These are phyloP conservation scores for Aspergillus nomiae DNA, from an alignment of 2,329 filamentous ascomycete genomes.

Conservation along the genomic window DNA sequence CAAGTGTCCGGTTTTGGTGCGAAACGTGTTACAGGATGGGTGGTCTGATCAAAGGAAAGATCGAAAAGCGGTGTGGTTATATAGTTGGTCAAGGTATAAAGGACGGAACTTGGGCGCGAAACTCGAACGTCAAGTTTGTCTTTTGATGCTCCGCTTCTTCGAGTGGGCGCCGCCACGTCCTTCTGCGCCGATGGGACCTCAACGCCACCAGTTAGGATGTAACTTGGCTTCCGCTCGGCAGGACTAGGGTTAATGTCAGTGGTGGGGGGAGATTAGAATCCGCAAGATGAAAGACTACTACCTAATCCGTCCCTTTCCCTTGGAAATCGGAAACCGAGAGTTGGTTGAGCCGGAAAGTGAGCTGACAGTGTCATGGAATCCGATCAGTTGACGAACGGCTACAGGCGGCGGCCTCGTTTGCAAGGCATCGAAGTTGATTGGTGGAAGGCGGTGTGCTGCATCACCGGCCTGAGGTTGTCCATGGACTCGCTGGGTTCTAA, in stretches of 20 bases:
- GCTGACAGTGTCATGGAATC: not conserved
- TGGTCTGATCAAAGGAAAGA: conserved; percentile 18
- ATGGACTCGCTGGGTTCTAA: not conserved
- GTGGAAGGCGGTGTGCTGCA: not conserved
- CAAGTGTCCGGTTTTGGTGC: conserved; percentile 11
- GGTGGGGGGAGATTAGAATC: not conserved
- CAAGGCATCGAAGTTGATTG: not conserved
- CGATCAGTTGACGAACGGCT: not conserved
- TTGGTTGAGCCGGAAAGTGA: not conserved
- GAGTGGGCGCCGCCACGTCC: conserved; percentile 2
- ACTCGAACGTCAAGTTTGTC: conserved; percentile 5
- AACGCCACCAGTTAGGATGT: not conserved
- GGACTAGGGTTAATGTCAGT: not conserved
- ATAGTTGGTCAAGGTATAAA: conserved; percentile 6
- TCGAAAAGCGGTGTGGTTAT: conserved; percentile 19
- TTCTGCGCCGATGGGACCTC: not conserved
- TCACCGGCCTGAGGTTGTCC: not conserved
- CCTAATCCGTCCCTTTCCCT: not conserved
- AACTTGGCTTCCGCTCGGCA: not conserved
- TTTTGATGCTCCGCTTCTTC: not conserved
- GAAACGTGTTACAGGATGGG: conserved; percentile 15
- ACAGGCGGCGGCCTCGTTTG: not conserved
- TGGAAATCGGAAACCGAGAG: not conserved
- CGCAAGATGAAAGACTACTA: not conserved
- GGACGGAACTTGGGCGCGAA: conserved; percentile 12